Conservation (phyloP, 306 rosid genomes). For the Begonia fuchsioides region DNA sequence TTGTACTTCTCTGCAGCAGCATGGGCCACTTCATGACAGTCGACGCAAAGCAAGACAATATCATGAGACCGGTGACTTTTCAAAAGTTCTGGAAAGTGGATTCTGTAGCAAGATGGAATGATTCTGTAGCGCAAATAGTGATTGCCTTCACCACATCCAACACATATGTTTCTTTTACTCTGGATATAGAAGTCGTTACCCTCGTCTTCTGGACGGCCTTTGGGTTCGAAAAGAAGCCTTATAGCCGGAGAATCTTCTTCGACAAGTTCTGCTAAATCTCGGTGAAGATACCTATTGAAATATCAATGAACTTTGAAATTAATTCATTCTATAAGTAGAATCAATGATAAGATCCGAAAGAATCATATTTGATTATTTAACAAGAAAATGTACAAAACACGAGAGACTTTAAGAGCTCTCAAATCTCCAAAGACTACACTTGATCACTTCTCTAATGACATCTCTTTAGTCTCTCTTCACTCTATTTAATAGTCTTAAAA, state of each 20-base stretch:
- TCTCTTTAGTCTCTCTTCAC: no score
- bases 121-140: slow-evolving; percentile 89
- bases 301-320: no score
- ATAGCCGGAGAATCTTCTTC: slow-evolving; percentile 81
- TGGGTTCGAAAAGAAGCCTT: slow-evolving; percentile 92
- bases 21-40: slow-evolving; percentile 95
- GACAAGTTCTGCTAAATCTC: slow-evolving; percentile 66
- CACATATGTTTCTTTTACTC: slow-evolving; percentile 89
- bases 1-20: slow-evolving; percentile 94
- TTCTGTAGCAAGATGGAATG: slow-evolving; percentile 92
- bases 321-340: no score
- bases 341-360: no score
- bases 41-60: slow-evolving; percentile 91
- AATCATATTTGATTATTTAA: no score
- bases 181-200: slow-evolving; percentile 86
- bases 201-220: slow-evolving; percentile 98
- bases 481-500: no score
- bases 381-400: no score
- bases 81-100: slow-evolving; percentile 93
- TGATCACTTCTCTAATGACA: no score
- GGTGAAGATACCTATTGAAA: slow-evolving; percentile 43
- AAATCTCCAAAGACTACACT: no score
- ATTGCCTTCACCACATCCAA: slow-evolving; percentile 88
- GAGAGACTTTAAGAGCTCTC: no score
- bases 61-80: slow-evolving; percentile 98